These are phyloP conservation scores for Populus tremula DNA, from an alignment of 345 rosid species.

Conservation along the genomic window DNA sequence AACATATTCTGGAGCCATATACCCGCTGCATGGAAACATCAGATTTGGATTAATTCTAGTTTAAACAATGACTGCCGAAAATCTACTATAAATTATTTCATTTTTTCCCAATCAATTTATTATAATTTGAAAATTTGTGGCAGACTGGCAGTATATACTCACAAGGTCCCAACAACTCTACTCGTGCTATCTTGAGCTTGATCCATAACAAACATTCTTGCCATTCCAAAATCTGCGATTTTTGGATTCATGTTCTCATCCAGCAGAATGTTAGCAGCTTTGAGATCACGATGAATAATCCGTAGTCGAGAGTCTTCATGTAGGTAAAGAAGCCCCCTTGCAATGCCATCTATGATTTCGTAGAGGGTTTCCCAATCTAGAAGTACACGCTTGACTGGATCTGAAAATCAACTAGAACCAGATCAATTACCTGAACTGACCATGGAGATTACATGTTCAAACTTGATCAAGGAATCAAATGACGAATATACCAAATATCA, in stretches of 20 bases:
- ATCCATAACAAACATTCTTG: constrained; percentile 36
- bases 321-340: constrained; percentile 33
- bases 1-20: constrained; percentile 29
- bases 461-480: neutral
- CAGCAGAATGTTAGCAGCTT: constrained; percentile 21
- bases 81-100: too few species aligned
- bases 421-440: too few species aligned
- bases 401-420: too few species aligned
- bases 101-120: too few species aligned
- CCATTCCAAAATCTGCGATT: constrained; percentile 48
- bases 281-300: constrained; percentile 33
- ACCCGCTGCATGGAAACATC: constrained; percentile 8
- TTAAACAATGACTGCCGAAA: too few species aligned
- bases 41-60: neutral
- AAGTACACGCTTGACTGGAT: constrained; percentile 4
- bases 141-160: neutral
- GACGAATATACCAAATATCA: constrained; percentile 31
- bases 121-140: neutral
- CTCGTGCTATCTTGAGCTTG: constrained; percentile 36
- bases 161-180: constrained; percentile 40
- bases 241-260: constrained; percentile 35
- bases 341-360: constrained; percentile 41
- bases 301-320: neutral
- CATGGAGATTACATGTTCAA: too few species aligned
- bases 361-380: constrained; percentile 33